These are phyloP conservation scores for Pyricularia sp. DNA, from an alignment of 2,329 filamentous ascomycete genomes.

Conservation along the genomic window DNA sequence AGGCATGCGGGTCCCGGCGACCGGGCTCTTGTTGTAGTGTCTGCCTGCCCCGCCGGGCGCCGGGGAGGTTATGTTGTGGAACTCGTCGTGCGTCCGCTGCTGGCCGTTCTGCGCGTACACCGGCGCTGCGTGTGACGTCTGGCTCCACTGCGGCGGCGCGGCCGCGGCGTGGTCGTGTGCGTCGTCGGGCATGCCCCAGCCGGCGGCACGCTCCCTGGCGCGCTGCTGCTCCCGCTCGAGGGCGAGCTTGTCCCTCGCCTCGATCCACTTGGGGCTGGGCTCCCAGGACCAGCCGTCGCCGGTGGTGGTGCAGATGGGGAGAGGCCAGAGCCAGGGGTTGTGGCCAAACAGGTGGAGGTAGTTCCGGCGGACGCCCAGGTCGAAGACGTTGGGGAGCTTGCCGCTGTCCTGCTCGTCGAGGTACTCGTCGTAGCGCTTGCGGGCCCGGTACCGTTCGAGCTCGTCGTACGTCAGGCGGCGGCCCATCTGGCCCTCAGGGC, in stretches of 20 bases:
- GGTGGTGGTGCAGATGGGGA: constrained; percentile 77
- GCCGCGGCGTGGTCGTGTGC: constrained; percentile 10
- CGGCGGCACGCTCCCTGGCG: constrained; percentile 54
- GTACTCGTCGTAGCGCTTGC: constrained; percentile 57
- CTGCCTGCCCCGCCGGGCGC: neutral
- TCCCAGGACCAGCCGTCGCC: constrained; percentile 97
- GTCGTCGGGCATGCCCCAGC: constrained; percentile 46
- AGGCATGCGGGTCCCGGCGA: constrained; percentile 25
- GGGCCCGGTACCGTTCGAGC: constrained; percentile 43
- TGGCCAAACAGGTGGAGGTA: constrained; percentile 74
- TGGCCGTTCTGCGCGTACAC: constrained; percentile 4
- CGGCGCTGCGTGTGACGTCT: constrained; percentile 6
- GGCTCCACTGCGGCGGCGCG: constrained; percentile 11
- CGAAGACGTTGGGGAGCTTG: constrained; percentile 86
- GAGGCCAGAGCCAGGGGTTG: constrained; percentile 60
- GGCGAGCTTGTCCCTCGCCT: constrained; percentile 56
- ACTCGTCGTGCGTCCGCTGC: neutral
- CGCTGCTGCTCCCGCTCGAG: constrained; percentile 50
- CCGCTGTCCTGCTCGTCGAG: constrained; percentile 83
- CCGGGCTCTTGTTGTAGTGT: neutral
- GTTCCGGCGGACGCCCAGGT: constrained; percentile 77
- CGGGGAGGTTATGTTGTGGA: constrained; percentile 3
- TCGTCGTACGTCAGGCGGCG: constrained; percentile 43
- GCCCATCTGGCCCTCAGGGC: constrained; percentile 21
- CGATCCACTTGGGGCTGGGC: constrained; percentile 68